Evolutionary conservation across 1,284 basidiomycete genomes (phyloP).

Genomic region (Sporisorium exsertum): DNA sequence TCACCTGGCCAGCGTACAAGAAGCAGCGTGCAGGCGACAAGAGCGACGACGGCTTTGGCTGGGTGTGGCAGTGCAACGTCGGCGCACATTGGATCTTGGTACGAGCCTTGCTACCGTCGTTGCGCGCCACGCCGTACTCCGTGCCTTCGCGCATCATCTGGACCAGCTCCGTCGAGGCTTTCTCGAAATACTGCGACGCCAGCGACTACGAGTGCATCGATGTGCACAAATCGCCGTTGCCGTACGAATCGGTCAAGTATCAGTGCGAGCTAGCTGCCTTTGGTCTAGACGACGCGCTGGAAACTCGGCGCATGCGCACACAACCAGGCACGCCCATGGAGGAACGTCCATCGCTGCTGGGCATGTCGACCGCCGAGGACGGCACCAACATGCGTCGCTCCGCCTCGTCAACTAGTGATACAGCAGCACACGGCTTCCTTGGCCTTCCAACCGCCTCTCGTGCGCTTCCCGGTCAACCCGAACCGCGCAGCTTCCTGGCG

Average conservation of each 20-base stretch:
- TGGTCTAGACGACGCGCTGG: constrained; percentile 63
- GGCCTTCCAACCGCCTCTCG: constrained; percentile 41
- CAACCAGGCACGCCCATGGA: constrained; percentile 54
- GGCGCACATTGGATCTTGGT: constrained; percentile 68
- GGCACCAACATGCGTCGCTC: constrained; percentile 21
- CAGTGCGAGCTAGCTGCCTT: constrained; percentile 68
- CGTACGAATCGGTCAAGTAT: constrained; percentile 69
- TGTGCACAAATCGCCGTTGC: constrained; percentile 41
- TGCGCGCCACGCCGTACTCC: constrained; percentile 62
- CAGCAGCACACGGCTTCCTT: constrained; percentile 35
- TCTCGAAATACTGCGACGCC: constrained; percentile 58
- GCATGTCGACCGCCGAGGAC: constrained; percentile 23
- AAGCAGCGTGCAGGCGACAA: constrained; percentile 65
- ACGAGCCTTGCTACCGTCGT: constrained; percentile 54
- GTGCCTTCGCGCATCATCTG: constrained; percentile 66
- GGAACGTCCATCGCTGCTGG: constrained; percentile 27
- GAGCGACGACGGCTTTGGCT: constrained; percentile 66
- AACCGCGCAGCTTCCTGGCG: constrained; percentile 60
- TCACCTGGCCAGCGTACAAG: constrained; percentile 68
- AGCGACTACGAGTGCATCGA: constrained; percentile 66
- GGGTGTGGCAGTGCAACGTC: constrained; percentile 69
- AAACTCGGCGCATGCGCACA: constrained; percentile 46
- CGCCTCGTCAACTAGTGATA: constrained; percentile 33
- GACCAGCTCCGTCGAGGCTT: constrained; percentile 69
- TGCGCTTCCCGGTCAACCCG: constrained; percentile 29